Evolutionary conservation across 164 flowering plant species (phyloP), one percentile per base, ranked within the genome.

Genomic region (Pachysandra terminalis): DNA sequence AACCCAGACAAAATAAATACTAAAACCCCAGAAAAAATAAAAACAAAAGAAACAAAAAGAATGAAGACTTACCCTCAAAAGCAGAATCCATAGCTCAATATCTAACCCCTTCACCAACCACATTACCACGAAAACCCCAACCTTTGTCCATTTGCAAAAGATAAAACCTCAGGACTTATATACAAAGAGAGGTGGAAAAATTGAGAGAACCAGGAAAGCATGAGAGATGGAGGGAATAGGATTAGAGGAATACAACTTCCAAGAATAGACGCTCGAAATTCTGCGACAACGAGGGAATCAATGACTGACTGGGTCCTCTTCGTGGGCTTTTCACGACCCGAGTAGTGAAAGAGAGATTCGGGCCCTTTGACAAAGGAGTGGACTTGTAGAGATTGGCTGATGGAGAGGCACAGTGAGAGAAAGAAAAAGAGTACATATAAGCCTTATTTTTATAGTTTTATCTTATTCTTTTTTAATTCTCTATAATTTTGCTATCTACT

Each of bases 41-140:
- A 66, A 54, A 21, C 52, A 64, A 60, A 48, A 32, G 27, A 64
- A 26, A 63, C 48, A 59, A 26, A 41, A 32, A 49, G 27, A 26
- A 28, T 1, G 19, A 68, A 25, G 19, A 15, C 65, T 28, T 78
- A 86, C 90, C 86, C 51, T 78, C 78, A 58, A 68, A 74, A 66
- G 83, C 70, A 63, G 84, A 77, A 71, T 77, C 86, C 83, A 79
- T 80, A 22, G 70, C n/a, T 68, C 54, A 64, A 70, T 26, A 64
- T 37, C 49, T 35, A 27, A 66, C 53, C 22, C 66, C 41, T 68
- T 63, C 57, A 59, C 45, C 62, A 59, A 54, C 76, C 72, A 69
- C 87, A 82, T 83, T 82, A 81, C 82, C 65, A 73, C 53, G 69
- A 70, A 67, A 68, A 70, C 22, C 74, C 69, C 60, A 70, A 69